These are phyloP conservation scores for Magnolia officinalis DNA, from an alignment of 164 flowering plant species.

Conservation along the genomic window DNA sequence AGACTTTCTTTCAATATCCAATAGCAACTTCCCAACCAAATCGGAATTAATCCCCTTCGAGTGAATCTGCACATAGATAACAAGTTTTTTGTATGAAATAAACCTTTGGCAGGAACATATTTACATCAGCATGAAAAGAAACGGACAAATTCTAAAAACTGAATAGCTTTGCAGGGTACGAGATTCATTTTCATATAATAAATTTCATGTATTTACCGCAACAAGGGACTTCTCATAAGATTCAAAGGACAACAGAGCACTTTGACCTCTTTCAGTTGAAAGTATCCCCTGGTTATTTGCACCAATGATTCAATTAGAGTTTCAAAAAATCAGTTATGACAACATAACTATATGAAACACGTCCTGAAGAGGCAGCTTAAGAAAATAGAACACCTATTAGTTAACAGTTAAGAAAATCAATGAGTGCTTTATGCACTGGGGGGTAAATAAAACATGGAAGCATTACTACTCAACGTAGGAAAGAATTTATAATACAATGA, in stretches of 20 bases:
- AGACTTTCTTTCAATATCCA: constrained; percentile 47
- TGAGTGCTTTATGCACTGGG: neutral
- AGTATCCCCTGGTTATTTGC: constrained; percentile 64
- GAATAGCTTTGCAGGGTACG: neutral
- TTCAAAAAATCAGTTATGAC: neutral
- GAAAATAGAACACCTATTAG: neutral
- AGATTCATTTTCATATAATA: neutral
- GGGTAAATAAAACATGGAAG: neutral
- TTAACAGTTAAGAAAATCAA: neutral
- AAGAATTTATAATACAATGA: neutral
- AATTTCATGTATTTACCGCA: constrained; percentile 40
- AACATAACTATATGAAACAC: neutral
- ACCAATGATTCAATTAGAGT: neutral
- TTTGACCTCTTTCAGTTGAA: constrained; percentile 84
- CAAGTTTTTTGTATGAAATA: neutral
- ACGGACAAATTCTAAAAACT: neutral
- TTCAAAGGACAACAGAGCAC: constrained; percentile 53
- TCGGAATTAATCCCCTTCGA: constrained; percentile 70
- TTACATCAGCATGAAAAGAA: neutral
- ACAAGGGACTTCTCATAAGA: constrained; percentile 75
- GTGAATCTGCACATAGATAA: constrained; percentile 57
- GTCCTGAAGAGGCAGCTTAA: neutral
- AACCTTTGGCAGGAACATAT: neutral
- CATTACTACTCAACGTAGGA: neutral
- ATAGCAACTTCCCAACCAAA: constrained; percentile 52